Percentiles rank a stretch among this genome's conserved stretches.
These are phyloP conservation scores for Hypoxylon rickii DNA, from an alignment of 495 filamentous ascomycete species.

Conservation along the genomic window DNA sequence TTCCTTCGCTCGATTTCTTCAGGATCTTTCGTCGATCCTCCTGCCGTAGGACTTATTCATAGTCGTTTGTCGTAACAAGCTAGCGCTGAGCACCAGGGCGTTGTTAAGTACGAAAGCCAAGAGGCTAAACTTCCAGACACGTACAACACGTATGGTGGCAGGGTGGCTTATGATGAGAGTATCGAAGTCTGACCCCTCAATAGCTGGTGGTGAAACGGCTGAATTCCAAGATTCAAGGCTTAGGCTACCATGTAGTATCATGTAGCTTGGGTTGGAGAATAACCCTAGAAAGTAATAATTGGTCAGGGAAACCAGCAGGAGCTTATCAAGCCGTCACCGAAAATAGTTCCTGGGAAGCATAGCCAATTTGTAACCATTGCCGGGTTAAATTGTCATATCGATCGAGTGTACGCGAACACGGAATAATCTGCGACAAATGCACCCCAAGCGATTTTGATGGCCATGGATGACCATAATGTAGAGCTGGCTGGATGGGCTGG, in stretches of 20 bases:
- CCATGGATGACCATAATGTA: conserved; percentile 2
- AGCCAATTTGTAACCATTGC: conserved; percentile 4
- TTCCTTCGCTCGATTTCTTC: not conserved
- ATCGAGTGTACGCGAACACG: conserved; percentile 1
- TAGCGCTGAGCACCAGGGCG: not conserved
- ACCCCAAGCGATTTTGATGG: too few species aligned
- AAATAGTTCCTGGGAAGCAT: conserved; percentile 11
- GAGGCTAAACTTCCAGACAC: conserved; percentile 15
- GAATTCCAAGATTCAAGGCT: too few species aligned
- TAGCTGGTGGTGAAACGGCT: not conserved
- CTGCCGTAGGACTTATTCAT: not conserved
- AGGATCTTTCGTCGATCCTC: not conserved
- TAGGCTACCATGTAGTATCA: too few species aligned
- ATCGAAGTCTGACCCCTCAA: too few species aligned
- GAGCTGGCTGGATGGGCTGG: not conserved
- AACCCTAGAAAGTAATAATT: too few species aligned
- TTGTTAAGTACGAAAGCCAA: conserved; percentile 26
- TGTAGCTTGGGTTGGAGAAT: too few species aligned
- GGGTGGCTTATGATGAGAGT: not conserved
- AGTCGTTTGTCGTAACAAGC: not conserved
- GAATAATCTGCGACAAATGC: too few species aligned
- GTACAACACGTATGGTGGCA: not conserved
- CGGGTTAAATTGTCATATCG: conserved; percentile 16
- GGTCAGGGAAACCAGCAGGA: not conserved
- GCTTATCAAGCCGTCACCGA: conserved; percentile 24